phyloP scores from a whole-genome alignment of 306 rosid species.

The Astragalus membranaceus region DNA sequence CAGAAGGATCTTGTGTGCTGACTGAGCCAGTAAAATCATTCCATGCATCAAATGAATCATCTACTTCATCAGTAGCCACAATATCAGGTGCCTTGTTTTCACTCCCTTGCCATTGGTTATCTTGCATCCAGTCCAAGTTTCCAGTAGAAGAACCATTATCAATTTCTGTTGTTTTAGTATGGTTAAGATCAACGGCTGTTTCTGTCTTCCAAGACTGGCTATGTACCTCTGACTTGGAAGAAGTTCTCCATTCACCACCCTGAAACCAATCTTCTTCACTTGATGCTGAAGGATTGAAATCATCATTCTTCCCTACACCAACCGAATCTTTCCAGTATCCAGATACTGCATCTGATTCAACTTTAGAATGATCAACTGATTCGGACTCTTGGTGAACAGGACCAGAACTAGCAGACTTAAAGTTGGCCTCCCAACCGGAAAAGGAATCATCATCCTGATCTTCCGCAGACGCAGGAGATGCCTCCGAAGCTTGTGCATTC shows the following conservation, averaged over 20 bases:
- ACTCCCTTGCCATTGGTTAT: slow-evolving; percentile 37
- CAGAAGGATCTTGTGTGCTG: slow-evolving; percentile 32
- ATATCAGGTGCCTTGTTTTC: slow-evolving; percentile 32
- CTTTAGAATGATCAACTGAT: slow-evolving; percentile 36
- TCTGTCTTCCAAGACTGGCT: slow-evolving; percentile 35
- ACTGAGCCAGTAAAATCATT: slow-evolving; percentile 56
- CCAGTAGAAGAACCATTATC: slow-evolving; percentile 27
- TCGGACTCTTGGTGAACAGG: slow-evolving; percentile 30
- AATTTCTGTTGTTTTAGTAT: slow-evolving; percentile 31
- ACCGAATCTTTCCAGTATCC: slow-evolving; percentile 31
- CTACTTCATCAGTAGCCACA: slow-evolving; percentile 29
- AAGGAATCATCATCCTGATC: slow-evolving; percentile 39
- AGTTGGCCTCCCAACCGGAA: slow-evolving; percentile 74
- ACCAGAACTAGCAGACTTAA: slow-evolving; percentile 48
- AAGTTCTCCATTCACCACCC: slow-evolving; percentile 45
- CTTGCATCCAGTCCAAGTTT: slow-evolving; percentile 48
- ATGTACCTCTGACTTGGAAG: slow-evolving; percentile 34
- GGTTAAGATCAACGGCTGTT: slow-evolving; percentile 10
- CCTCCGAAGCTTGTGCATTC: slow-evolving; percentile 37
- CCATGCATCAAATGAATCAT: slow-evolving; percentile 49
- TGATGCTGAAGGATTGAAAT: slow-evolving; percentile 37
- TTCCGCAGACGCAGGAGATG: slow-evolving; percentile 27
- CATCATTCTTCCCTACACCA: slow-evolving; percentile 28
- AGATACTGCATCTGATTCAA: slow-evolving; percentile 41
- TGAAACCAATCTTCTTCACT: slow-evolving; percentile 45